A percentile compares a stretch with the other conserved stretches of the same genome.
These are phyloP conservation scores for Miamiensis avidus DNA, from an alignment of 169 alveolate genomes.

Conservation along the genomic window DNA sequence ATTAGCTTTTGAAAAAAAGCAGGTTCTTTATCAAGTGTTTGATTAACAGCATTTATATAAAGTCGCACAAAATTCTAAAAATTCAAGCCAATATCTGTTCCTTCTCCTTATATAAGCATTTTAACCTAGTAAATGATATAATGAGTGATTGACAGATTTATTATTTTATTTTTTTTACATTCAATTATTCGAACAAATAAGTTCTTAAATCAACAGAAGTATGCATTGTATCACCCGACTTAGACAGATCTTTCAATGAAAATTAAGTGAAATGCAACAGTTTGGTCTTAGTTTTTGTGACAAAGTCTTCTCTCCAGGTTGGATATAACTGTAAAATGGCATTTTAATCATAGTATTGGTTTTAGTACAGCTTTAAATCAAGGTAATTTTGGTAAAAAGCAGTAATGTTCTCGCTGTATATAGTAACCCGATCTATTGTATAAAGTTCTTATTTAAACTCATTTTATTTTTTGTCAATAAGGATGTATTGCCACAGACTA, in stretches of 20 bases:
- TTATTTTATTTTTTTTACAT: background rate
- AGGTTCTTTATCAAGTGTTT: conserved; percentile 5
- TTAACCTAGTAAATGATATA: no score
- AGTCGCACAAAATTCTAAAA: conserved; percentile 12
- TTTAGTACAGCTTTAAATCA: background rate
- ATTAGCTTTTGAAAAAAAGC: background rate
- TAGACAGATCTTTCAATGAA: background rate
- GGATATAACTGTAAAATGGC: background rate
- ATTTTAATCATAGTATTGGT: background rate
- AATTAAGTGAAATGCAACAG: background rate
- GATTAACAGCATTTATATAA: conserved; percentile 3
- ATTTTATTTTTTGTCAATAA: background rate
- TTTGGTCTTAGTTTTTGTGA: background rate
- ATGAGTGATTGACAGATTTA: no score
- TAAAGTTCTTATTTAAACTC: background rate
- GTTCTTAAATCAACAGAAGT: conserved; percentile 24
- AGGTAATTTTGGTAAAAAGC: background rate
- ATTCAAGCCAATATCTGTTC: background rate
- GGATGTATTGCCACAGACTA: background rate
- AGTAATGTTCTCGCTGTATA: background rate
- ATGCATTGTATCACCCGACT: conserved; percentile 3
- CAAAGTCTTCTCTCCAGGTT: background rate
- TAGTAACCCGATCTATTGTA: background rate
- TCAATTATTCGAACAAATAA: conserved; percentile 13
- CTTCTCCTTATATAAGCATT: conserved; percentile 7